phyloP scores from a whole-genome alignment of 345 rosid genomes.

The Eucalyptus sp. region DNA sequence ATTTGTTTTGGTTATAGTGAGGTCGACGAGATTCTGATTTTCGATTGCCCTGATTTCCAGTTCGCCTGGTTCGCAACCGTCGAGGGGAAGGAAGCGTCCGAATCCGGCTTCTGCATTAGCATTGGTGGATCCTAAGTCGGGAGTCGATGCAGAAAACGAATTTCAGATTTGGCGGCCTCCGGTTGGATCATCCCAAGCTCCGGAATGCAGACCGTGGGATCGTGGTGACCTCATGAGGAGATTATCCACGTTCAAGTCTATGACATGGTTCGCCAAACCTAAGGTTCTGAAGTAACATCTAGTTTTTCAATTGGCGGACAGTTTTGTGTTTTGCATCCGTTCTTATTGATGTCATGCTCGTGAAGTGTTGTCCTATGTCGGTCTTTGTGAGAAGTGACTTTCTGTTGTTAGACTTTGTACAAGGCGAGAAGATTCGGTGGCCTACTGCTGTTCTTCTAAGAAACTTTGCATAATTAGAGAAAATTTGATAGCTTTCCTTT shows the following conservation, averaged over 20 bases:
- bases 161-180: constrained; percentile 9
- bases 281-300: constrained; percentile 23
- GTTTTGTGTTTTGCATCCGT: not conserved
- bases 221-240: constrained; percentile 87
- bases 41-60: constrained; percentile 2
- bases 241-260: constrained; percentile 78
- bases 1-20: not conserved
- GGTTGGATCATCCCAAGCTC: constrained; percentile 23
- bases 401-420: not conserved
- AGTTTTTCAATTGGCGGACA: too few species aligned
- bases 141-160: constrained; percentile 1
- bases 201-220: constrained; percentile 83
- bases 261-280: constrained; percentile 97
- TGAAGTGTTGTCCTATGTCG: not conserved
- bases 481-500: not conserved
- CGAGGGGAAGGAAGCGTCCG: constrained; percentile 50
- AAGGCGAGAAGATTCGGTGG: not conserved
- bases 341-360: not conserved
- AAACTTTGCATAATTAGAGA: not conserved
- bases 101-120: constrained; percentile 39
- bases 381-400: not conserved
- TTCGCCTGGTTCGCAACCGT: constrained; percentile 18
- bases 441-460: not conserved
- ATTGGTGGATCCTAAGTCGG: constrained; percentile 29
- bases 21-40: not conserved